Conservation (phyloP, 2,329 filamentous ascomycete genomes). For the Aspergillus uvarum region DNA sequence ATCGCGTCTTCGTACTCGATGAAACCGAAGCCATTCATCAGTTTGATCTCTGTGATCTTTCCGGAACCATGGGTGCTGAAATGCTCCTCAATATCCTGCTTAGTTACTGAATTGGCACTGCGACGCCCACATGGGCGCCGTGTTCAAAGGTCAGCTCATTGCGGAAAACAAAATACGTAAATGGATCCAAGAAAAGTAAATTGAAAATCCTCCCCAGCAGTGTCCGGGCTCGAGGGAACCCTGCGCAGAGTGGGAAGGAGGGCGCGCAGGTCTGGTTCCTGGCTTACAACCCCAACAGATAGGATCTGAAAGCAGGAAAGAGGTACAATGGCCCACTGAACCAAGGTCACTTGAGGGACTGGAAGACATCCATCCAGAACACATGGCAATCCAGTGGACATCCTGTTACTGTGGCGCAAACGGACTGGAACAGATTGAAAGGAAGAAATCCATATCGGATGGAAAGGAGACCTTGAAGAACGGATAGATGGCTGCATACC, state of each 20-base stretch:
- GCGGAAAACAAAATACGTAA: constrained; percentile 11
- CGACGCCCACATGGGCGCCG: constrained; percentile 30
- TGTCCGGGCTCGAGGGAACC: constrained; percentile 2
- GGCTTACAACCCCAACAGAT: constrained; percentile 3
- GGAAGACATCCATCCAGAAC: constrained; percentile 10
- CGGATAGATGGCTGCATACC: constrained; percentile 61
- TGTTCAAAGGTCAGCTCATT: constrained; percentile 33
- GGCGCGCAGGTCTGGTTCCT: background rate
- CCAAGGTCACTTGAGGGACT: constrained; percentile 7
- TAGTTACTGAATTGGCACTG: constrained; percentile 69
- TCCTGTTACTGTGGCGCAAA: constrained; percentile 13
- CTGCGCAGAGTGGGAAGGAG: background rate
- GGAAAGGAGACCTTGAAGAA: constrained; percentile 24
- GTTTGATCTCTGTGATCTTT: constrained; percentile 97
- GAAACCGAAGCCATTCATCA: constrained; percentile 99
- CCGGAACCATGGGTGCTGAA: constrained; percentile 95
- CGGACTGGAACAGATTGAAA: constrained; percentile 9
- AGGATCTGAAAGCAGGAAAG: background rate
- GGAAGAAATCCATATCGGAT: constrained; percentile 22
- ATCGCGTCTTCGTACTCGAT: constrained; percentile 98
- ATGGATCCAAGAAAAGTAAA: constrained; percentile 23
- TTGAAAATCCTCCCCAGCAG: constrained; percentile 20
- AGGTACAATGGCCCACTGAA: constrained; percentile 3
- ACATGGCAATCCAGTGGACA: constrained; percentile 17
- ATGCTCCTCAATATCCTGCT: constrained; percentile 92